Evolutionary conservation across 2,329 filamentous ascomycete genomes (phyloP).

Genomic region (Fusarium dimerum): DNA sequence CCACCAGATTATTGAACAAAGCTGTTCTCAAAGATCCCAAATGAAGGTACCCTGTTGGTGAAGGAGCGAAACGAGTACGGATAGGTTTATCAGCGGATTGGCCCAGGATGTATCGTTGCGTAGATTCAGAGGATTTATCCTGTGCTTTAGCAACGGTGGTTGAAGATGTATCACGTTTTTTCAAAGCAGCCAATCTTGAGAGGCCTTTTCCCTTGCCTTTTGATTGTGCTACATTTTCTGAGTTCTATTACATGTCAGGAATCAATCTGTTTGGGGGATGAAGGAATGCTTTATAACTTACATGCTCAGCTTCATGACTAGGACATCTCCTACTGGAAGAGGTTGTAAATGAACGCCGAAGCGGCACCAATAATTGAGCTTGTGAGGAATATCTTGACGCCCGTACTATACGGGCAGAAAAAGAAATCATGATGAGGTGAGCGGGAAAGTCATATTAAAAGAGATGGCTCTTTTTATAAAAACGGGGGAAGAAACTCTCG

Average conservation of each 20-base stretch:
- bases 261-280: background rate
- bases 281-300: background rate
- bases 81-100: slow-evolving; percentile 55
- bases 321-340: slow-evolving; percentile 10
- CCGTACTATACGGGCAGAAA: slow-evolving; percentile 13
- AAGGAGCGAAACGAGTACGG: slow-evolving; percentile 82
- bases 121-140: slow-evolving; percentile 1
- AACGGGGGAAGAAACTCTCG: slow-evolving; percentile 12
- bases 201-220: slow-evolving; percentile 4
- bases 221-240: background rate
- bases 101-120: slow-evolving; percentile 35
- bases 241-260: background rate
- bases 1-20: slow-evolving; percentile 93
- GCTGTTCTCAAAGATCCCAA: slow-evolving; percentile 90
- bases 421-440: slow-evolving; percentile 20
- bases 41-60: slow-evolving; percentile 91
- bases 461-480: slow-evolving; percentile 6
- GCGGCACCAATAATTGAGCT: background rate
- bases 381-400: slow-evolving; percentile 8
- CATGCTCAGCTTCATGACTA: slow-evolving; percentile 2
- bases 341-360: slow-evolving; percentile 13
- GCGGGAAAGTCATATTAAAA: slow-evolving; percentile 20
- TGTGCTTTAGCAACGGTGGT: background rate
- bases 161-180: slow-evolving; percentile 14
- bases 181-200: slow-evolving; percentile 26